phyloP scores from a whole-genome alignment of 306 rosid species.

The Medicago lupulina region DNA sequence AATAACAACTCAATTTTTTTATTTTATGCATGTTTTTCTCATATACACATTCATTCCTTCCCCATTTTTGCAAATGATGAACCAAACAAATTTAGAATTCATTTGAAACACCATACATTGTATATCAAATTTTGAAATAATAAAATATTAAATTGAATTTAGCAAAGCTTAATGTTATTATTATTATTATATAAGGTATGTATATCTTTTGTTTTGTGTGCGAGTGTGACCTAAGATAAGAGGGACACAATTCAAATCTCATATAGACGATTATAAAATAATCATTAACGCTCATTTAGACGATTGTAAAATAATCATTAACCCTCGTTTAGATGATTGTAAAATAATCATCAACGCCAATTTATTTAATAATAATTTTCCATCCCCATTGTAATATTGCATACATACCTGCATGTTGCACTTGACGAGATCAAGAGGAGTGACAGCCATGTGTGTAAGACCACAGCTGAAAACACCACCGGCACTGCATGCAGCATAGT shows the following conservation, averaged over 20 bases:
- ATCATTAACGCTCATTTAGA: no score
- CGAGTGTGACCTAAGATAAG: no score
- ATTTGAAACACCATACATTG: background rate
- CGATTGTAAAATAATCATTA: no score
- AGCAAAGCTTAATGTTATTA: background rate
- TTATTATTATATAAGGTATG: no score
- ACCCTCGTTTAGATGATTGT: no score
- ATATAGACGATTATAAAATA: no score
- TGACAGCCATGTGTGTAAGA: slow-evolving; percentile 71
- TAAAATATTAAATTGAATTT: background rate
- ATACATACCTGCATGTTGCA: slow-evolving; percentile 84
- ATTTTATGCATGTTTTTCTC: no score
- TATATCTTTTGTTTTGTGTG: no score
- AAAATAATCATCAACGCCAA: no score
- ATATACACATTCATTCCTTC: no score
- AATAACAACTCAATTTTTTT: background rate
- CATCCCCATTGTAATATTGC: background rate
- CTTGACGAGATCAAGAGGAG: slow-evolving; percentile 83
- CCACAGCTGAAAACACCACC: slow-evolving; percentile 72
- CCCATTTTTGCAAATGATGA: background rate
- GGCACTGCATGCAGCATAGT: slow-evolving; percentile 58
- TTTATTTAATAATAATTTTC: no score
- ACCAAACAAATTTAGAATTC: background rate
- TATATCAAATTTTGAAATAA: background rate
- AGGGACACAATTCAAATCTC: no score